Percentiles rank a stretch among this genome's conserved stretches.
Evolutionary conservation across 2,329 filamentous ascomycete species (phyloP).

Genomic region (Phyllosticta citriasiana): DNA sequence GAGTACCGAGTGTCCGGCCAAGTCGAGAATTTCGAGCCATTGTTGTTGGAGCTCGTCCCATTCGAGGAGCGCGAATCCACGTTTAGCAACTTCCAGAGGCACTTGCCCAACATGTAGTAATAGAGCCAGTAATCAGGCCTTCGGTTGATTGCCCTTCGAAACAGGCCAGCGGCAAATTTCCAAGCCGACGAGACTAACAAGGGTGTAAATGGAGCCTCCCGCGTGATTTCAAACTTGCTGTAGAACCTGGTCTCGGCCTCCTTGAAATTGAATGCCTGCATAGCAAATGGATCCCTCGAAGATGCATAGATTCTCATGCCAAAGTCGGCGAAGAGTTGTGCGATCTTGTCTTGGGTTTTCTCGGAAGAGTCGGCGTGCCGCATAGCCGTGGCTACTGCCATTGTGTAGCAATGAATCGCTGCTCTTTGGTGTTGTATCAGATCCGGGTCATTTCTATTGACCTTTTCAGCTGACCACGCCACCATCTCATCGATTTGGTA

Average conservation of each 20-base stretch:
- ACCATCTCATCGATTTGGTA: conserved; percentile 80
- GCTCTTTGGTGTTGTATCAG: conserved; percentile 66
- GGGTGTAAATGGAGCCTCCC: conserved; percentile 44
- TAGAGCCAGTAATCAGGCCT: conserved; percentile 54
- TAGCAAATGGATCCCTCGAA: conserved; percentile 55
- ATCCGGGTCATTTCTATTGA: conserved; percentile 72
- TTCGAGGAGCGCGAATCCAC: conserved; percentile 32
- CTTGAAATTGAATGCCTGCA: conserved; percentile 52
- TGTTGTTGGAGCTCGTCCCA: conserved; percentile 20
- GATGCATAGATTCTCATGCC: conserved; percentile 59
- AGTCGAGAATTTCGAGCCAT: no score
- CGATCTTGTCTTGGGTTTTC: conserved; percentile 47
- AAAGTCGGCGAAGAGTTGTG: conserved; percentile 60
- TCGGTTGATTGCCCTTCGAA: conserved; percentile 48
- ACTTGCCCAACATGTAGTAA: conserved; percentile 62
- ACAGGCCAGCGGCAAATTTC: conserved; percentile 54
- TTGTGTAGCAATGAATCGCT: conserved; percentile 68
- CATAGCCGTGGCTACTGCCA: conserved; percentile 55
- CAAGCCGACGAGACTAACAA: conserved; percentile 52
- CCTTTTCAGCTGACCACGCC: conserved; percentile 81
- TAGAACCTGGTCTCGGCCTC: conserved; percentile 53
- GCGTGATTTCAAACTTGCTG: conserved; percentile 29
- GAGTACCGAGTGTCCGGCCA: no score
- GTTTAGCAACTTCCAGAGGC: conserved; percentile 60
- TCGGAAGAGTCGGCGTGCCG: conserved; percentile 44